Evolutionary conservation across 1,284 basidiomycete genomes (phyloP).

Genomic region (Lentinula novae-zelandiae): DNA sequence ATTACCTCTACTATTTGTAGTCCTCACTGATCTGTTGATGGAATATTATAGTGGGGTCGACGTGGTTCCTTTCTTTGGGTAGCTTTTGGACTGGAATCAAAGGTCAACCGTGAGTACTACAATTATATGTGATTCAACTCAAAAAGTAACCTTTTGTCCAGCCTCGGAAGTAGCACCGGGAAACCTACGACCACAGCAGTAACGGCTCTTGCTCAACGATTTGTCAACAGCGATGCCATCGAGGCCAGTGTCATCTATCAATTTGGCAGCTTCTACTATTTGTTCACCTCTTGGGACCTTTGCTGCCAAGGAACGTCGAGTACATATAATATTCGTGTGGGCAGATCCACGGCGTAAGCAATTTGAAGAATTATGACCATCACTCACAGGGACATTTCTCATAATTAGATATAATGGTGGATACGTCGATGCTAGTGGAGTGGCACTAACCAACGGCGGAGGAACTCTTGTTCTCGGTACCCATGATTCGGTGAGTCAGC

Average conservation of each 20-base stretch:
- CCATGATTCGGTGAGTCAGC: slow-evolving; percentile 36
- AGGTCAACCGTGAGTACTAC: slow-evolving; percentile 26
- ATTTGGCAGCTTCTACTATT: slow-evolving; percentile 45
- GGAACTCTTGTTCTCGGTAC: slow-evolving; percentile 48
- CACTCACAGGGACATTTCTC: neutral
- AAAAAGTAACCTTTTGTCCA: slow-evolving; percentile 12
- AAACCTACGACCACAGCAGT: slow-evolving; percentile 33
- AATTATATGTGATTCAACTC: neutral
- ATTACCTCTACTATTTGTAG: neutral
- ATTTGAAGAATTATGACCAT: neutral
- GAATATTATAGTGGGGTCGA: slow-evolving; percentile 27
- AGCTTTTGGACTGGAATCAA: slow-evolving; percentile 54
- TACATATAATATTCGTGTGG: slow-evolving; percentile 60
- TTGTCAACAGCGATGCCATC: slow-evolving; percentile 38
- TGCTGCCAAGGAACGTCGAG: slow-evolving; percentile 50
- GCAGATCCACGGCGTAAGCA: slow-evolving; percentile 40
- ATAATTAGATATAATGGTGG: slow-evolving; percentile 33
- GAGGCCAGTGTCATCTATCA: slow-evolving; percentile 47
- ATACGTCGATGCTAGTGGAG: slow-evolving; percentile 46
- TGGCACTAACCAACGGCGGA: slow-evolving; percentile 44
- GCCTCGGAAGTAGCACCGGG: slow-evolving; percentile 38
- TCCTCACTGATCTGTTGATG: neutral
- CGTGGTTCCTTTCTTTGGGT: slow-evolving; percentile 44
- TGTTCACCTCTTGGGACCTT: slow-evolving; percentile 55
- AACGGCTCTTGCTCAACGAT: slow-evolving; percentile 43